Base-by-base conservation (phyloP, 192 early-diverging fungal species). In the Glomus cerebriforme region DNA sequence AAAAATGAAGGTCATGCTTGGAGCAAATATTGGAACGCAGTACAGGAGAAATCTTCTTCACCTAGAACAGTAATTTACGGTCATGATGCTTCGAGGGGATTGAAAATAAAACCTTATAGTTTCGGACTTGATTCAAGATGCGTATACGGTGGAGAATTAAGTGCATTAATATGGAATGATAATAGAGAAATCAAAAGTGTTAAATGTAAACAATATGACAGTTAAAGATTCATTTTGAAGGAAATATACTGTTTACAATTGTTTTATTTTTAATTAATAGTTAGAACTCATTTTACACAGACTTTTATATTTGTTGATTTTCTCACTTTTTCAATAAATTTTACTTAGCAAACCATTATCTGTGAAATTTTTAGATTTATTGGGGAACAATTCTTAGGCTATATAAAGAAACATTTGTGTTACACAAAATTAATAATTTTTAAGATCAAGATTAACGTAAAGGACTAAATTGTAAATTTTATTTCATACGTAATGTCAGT, bases 91-190 rank as follows among this genome's bases (percentile, higher is more conserved):
- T 79, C 87, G 3, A 79, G 91, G 34, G 85, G 82, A 9, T 79
- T 94, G 32, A 86, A 90, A 64, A 66, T 93, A 19, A 83, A 85
- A 75, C 43, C 68, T 0, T 84, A 85, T 63, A 86, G 90, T 3
- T 86, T 89, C 80, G 93, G 93, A 13, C 66, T 93, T 9, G 93
- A 94, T 77, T 86, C 88, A 8, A 90, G 91, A 10, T 94, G 93
- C 74, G 92, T 92, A 8, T 87, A 92, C 75, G 92, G 92, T 17
- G 81, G 88, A 7, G 59, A 87, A 58, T 75, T 94, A 72, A 91
- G 92, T 1, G 92, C 91, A 12, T 69, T 78, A 26, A 69, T 24
- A 54, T 78, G 77, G 77, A 78, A 69, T 69, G 13, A 78, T 32
- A 39, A 67, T 1, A 45, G 29, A 32, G 29, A 31, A 13, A 34